Conservation (phyloP, 2,329 filamentous ascomycete genomes). For the Taxawa tesnikishii region DNA sequence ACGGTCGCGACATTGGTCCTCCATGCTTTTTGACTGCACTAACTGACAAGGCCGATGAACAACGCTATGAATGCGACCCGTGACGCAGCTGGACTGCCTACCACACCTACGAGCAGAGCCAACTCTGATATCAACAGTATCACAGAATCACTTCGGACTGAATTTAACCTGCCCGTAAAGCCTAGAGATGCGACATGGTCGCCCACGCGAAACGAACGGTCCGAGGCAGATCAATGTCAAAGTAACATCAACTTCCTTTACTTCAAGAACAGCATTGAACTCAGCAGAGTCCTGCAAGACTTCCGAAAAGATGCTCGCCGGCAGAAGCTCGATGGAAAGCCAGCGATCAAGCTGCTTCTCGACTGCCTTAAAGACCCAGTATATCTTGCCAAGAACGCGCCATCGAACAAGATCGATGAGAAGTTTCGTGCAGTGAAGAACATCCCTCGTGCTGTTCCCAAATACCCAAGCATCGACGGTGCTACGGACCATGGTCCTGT, state of each 20-base stretch:
- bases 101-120: slow-evolving; percentile 6
- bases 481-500: too few relatives aligned
- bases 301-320: slow-evolving; percentile 4
- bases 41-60: background rate
- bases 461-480: too few relatives aligned
- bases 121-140: slow-evolving; percentile 7
- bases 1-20: too few relatives aligned
- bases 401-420: background rate
- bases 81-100: slow-evolving; percentile 1
- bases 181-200: slow-evolving; percentile 4
- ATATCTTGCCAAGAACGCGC: slow-evolving; percentile 2
- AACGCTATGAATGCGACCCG: background rate
- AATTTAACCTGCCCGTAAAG: slow-evolving; percentile 4
- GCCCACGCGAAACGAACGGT: slow-evolving; percentile 1
- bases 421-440: too few relatives aligned
- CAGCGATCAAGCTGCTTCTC: background rate
- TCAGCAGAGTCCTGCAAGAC: slow-evolving; percentile 5
- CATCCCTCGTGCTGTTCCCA: too few relatives aligned
- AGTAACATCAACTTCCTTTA: slow-evolving; percentile 7
- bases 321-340: background rate
- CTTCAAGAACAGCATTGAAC: slow-evolving; percentile 6
- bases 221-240: slow-evolving; percentile 2
- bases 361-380: slow-evolving; percentile 1
- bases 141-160: slow-evolving; percentile 1
- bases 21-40: background rate